phyloP scores from a whole-genome alignment of 768 basidiomycete genomes.

The Agrocybe pediades region DNA sequence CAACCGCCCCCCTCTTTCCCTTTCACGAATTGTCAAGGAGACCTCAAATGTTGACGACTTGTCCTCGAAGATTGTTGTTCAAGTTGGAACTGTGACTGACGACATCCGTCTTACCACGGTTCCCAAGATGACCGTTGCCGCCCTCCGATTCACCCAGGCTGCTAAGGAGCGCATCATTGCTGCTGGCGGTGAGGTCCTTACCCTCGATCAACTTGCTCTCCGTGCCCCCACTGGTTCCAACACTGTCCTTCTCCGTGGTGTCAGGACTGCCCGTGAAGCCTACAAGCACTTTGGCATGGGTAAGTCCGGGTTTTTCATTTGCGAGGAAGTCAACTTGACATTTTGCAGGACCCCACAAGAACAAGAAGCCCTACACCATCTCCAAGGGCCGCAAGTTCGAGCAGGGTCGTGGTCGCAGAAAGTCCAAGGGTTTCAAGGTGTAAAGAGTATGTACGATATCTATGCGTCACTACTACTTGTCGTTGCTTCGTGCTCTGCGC shows the following conservation, averaged over 20 bases:
- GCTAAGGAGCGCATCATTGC: constrained; percentile 95
- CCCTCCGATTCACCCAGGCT: constrained; percentile 90
- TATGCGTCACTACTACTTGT: background rate
- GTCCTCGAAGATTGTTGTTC: constrained; percentile 83
- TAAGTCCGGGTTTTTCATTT: constrained; percentile 21
- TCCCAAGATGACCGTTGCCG: constrained; percentile 92
- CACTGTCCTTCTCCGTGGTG: constrained; percentile 91
- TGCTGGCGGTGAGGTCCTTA: constrained; percentile 93
- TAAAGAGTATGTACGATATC: constrained; percentile 38
- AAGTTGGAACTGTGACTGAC: constrained; percentile 93
- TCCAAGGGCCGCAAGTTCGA: constrained; percentile 99
- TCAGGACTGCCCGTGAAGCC: constrained; percentile 91
- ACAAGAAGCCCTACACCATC: constrained; percentile 96
- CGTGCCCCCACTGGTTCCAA: constrained; percentile 94
- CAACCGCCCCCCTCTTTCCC: constrained; percentile 96
- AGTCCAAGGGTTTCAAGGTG: constrained; percentile 96
- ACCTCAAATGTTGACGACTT: constrained; percentile 66
- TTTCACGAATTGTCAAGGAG: constrained; percentile 90
- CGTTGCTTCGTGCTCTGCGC: background rate
- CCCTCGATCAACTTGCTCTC: constrained; percentile 95
- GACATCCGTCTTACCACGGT: constrained; percentile 85
- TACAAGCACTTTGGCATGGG: constrained; percentile 99
- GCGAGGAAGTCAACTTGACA: background rate
- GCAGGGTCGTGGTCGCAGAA: constrained; percentile 97
- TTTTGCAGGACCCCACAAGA: constrained; percentile 81